Evolutionary conservation across 73 alveolate genomes (phyloP), one percentile per base, ranked within the genome.

Genomic region (Stentor roeselii): DNA sequence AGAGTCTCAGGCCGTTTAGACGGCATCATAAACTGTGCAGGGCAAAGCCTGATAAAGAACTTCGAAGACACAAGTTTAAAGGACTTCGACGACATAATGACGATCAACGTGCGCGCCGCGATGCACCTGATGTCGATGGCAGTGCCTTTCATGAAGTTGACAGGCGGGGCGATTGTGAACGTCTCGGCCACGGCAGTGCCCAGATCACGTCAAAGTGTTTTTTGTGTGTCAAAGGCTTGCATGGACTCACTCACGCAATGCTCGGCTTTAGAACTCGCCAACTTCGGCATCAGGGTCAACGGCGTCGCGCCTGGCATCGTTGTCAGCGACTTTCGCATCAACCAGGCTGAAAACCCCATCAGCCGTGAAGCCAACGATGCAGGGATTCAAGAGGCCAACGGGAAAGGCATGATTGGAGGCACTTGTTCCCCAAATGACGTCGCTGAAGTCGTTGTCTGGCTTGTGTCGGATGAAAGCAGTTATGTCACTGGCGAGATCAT

Each of bases 401-500:
- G 76, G 0, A 90, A 84, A 80, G 82, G 77, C 40, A 89, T 90
- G 40, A 75, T 93, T 35, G 74, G 36, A 36, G 86, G 83, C 31
- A 37, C 83, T 1, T 35, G 82, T 60, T 86, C 90, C 75, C 90
- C 97, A 3, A 60, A 78, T 36, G 97, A 95, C 32, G 88, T 93
- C 3, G 97, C 97, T 0, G 93, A 92, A 59, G 1, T 93, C 4
- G 84, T 89, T 3, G 82, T 92, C 35, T 93, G 96, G 96, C 90
- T 95, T 15, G 89, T 91, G 4, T 86, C 94, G 60, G 93, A 86
- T 36, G 96, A 92, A 59, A 96, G 97, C 2, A 76, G 87, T 39
- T 93, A 90, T 86, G 88, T 91, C 75, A 95, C 97, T 15, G 99
- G 99, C n/a, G 99, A 95, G 87, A 93, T 95, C 60, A 61, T 93